A percentile compares a stretch with the other conserved stretches of the same genome.
Conservation (phyloP, 139 green algal species). For the Tetraselmis chui region DNA sequence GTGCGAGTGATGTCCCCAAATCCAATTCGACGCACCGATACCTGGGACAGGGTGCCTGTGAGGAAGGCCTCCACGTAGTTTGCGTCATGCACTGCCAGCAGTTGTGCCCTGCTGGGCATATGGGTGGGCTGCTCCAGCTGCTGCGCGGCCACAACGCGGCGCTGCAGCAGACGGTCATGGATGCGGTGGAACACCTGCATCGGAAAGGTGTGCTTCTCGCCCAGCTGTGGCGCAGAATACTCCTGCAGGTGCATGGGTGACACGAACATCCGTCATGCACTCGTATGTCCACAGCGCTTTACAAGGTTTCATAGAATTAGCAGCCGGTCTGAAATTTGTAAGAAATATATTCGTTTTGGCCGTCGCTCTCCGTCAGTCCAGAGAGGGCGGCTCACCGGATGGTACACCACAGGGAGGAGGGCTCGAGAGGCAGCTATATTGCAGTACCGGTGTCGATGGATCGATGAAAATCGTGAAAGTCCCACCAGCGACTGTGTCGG, state of each 20-base stretch:
- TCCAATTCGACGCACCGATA: conserved; percentile 46
- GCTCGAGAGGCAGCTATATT: too few relatives aligned
- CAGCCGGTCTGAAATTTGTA: neutral
- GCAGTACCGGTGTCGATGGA: too few relatives aligned
- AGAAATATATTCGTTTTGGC: neutral
- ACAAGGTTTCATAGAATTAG: too few relatives aligned
- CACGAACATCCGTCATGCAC: too few relatives aligned
- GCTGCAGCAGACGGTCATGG: neutral
- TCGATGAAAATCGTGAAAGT: too few relatives aligned
- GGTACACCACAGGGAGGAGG: neutral
- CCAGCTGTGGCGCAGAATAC: neutral
- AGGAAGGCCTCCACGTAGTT: conserved; percentile 57
- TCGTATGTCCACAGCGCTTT: neutral
- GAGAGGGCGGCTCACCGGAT: neutral
- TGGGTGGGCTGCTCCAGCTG: neutral
- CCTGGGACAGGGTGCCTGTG: conserved; percentile 32
- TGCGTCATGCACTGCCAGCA: conserved; percentile 40
- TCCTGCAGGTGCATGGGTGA: too few relatives aligned
- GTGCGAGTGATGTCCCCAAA: conserved; percentile 29
- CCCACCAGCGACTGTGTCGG: too few relatives aligned
- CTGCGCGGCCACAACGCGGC: neutral
- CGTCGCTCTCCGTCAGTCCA: too few relatives aligned
- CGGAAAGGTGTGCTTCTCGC: neutral
- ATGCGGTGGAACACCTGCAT: neutral
- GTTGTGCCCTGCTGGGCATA: neutral